phyloP scores from a whole-genome alignment of 78 protist species.

The Emiliania huxleyi region DNA sequence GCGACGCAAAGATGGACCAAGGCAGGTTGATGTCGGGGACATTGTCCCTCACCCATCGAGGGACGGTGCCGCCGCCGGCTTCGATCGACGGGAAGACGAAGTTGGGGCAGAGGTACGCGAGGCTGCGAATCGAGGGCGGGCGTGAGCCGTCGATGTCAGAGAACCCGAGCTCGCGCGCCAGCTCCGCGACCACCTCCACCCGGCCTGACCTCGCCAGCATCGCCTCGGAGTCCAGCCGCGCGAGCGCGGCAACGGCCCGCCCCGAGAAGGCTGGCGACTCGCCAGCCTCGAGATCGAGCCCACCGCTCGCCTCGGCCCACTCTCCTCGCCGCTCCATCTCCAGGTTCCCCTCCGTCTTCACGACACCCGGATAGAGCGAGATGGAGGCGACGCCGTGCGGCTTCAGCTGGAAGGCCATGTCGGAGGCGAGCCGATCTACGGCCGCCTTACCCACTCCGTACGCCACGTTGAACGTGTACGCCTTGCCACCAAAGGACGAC shows the following conservation, averaged over 20 bases:
- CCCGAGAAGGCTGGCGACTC: slow-evolving; percentile 17
- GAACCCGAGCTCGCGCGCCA: background rate
- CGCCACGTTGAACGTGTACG: slow-evolving; percentile 3
- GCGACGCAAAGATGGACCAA: background rate
- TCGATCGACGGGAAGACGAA: background rate
- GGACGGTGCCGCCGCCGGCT: background rate
- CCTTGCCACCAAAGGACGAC: background rate
- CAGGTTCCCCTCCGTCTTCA: background rate
- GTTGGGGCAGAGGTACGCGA: background rate
- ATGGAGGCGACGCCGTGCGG: background rate
- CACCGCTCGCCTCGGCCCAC: background rate
- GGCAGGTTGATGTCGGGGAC: background rate
- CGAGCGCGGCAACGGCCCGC: background rate
- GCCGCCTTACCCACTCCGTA: slow-evolving; percentile 28
- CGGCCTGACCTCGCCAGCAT: background rate
- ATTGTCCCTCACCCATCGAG: background rate
- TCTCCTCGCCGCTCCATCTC: background rate
- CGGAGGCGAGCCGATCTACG: background rate
- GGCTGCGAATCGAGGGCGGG: background rate
- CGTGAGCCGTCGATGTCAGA: background rate
- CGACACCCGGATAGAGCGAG: background rate
- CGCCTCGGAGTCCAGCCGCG: background rate
- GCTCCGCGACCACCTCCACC: slow-evolving; percentile 9
- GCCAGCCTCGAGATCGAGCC: background rate
- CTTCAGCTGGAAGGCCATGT: background rate